A percentile compares a stretch with the other conserved stretches of the same genome.
phyloP scores from a whole-genome alignment of 2,329 filamentous ascomycete genomes.

The Botrytis pseudocinerea region DNA sequence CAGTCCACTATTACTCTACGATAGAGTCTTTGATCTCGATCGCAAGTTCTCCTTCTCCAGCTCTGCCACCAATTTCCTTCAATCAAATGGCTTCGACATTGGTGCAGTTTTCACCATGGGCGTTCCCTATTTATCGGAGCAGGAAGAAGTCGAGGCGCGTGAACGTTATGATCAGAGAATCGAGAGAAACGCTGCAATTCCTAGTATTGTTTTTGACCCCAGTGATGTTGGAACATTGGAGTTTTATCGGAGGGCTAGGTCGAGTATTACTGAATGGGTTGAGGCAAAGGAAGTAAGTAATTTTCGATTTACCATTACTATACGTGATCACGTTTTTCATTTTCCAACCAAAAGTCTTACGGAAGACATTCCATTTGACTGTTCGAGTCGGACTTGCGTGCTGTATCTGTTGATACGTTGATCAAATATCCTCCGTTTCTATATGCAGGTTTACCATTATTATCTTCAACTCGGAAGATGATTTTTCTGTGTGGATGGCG shows the following conservation, averaged over 20 bases:
- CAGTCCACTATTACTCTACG: constrained; percentile 51
- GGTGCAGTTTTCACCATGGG: constrained; percentile 56
- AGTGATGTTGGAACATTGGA: constrained; percentile 32
- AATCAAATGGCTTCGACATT: constrained; percentile 59
- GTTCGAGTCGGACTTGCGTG: background rate
- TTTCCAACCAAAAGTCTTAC: background rate
- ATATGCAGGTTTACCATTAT: background rate
- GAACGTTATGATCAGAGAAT: constrained; percentile 39
- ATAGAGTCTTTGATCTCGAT: constrained; percentile 53
- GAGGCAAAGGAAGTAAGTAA: constrained; percentile 31
- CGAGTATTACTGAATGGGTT: constrained; percentile 35
- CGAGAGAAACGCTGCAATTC: constrained; percentile 34
- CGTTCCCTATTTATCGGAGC: constrained; percentile 61
- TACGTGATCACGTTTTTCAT: background rate
- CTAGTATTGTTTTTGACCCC: constrained; percentile 34
- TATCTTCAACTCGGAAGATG: background rate
- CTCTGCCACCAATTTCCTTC: constrained; percentile 59
- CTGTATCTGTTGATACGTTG: background rate
- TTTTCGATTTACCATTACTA: background rate
- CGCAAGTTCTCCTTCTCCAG: constrained; percentile 52
- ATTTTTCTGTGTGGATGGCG: background rate
- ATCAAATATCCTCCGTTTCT: background rate
- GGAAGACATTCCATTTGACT: background rate
- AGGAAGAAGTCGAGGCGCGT: constrained; percentile 53
- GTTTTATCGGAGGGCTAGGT: constrained; percentile 34